Conservation (phyloP, 2,329 filamentous ascomycete genomes). For the Cephalotrichum gorgonifer region DNA sequence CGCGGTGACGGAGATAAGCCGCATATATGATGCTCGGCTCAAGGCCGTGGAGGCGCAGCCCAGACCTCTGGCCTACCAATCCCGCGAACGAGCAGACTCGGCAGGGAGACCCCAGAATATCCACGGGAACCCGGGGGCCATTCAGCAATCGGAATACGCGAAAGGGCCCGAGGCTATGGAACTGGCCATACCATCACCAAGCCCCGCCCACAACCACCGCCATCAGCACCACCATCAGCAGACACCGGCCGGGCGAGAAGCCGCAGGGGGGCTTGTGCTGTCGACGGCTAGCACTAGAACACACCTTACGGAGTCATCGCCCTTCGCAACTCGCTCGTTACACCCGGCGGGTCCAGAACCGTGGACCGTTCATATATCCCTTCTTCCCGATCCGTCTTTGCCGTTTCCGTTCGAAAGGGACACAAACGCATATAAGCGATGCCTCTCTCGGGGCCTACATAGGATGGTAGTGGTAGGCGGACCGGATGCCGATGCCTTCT, state of each 20-base stretch:
- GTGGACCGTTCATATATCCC: conserved; percentile 51
- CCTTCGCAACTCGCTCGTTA: not conserved
- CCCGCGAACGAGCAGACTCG: not conserved
- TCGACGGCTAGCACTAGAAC: not conserved
- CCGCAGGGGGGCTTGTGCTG: not conserved
- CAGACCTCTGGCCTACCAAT: not conserved
- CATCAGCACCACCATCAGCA: no score
- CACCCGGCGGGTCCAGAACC: conserved; percentile 17
- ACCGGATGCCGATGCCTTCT: conserved; percentile 37
- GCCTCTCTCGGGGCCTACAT: conserved; percentile 48
- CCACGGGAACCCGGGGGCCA: not conserved
- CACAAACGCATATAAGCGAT: conserved; percentile 50
- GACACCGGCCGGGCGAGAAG: no score
- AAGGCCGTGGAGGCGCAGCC: not conserved
- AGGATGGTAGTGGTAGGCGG: conserved; percentile 44
- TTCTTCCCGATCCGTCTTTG: conserved; percentile 41
- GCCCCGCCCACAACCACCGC: no score
- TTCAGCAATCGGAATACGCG: not conserved
- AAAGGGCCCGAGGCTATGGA: not conserved
- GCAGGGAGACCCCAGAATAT: not conserved
- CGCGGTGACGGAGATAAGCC: not conserved
- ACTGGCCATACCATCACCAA: no score
- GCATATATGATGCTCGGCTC: not conserved
- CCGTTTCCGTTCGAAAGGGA: conserved; percentile 53
- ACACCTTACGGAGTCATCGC: not conserved